phyloP scores from a whole-genome alignment of 371 early-diverging fungal genomes.

The Smittium culicis region DNA sequence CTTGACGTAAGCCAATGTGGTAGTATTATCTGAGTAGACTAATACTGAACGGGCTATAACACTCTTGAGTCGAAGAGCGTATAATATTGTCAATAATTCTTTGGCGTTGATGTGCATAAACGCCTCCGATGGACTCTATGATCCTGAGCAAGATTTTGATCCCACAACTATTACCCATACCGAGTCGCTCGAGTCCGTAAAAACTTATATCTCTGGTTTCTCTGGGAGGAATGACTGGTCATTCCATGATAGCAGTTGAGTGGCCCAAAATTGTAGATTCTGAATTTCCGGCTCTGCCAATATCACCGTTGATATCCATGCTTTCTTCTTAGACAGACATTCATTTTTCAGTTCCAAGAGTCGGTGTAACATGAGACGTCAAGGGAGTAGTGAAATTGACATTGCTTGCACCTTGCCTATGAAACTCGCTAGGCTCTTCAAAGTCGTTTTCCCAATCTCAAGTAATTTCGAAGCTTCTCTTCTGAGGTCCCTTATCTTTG shows the following conservation, averaged over 20 bases:
- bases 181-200: background rate
- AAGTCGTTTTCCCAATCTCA: background rate
- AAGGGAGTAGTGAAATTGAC: background rate
- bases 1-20: background rate
- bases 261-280: background rate
- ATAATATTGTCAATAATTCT: background rate
- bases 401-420: slow-evolving; percentile 10
- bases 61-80: background rate
- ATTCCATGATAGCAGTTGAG: background rate
- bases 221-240: background rate
- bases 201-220: background rate
- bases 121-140: background rate
- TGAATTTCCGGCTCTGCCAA: background rate
- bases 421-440: background rate
- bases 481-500: background rate
- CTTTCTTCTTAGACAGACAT: background rate
- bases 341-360: background rate
- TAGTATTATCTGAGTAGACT: background rate
- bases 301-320: background rate
- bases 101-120: background rate
- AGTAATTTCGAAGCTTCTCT: background rate
- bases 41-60: background rate
- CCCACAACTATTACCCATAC: background rate
- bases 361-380: background rate
- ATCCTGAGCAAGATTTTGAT: background rate